Evolutionary conservation across 495 filamentous ascomycete species (phyloP), one percentile per base, ranked within the genome.

Genomic region (Aspergillus nidulans): DNA sequence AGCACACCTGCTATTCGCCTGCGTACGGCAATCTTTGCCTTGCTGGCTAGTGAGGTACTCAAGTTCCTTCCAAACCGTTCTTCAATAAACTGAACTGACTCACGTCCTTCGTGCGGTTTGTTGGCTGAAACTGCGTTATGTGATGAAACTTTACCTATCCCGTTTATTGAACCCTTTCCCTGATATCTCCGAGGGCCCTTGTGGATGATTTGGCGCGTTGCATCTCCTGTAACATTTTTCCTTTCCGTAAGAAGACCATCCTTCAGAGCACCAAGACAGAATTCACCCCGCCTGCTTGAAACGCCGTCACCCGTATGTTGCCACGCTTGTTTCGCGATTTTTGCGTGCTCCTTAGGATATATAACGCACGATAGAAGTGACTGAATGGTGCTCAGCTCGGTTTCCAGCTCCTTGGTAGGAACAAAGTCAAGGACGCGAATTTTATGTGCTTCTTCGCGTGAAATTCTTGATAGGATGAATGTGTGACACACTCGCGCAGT

Each of bases 231-330:
- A 4, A 53, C 46, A 47, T 63, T 39, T 43, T 62, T 66, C 30
- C 56, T 72, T 21, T 83, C 80, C 4, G 86, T 75, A 23, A 97
- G 74, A 23, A 84, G 71, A 1, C 86, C 85, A 53, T 92, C 85
- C 19, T 82, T 78, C 60, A 95, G 82, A 12, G 90, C 79, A 32
- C 74, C 69, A 45, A 88, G 82, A 66, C 90, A 96, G 66, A 92
- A 95, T 64, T 96, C 94, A 13, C 89, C 91, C 16, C 91, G 82
- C 39, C 94, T 87, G 69, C 91, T 95, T 2, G 91, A 96, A 21
- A 97, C 78, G 6, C 94, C 94, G 58, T 96, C 91, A n/a, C 94
- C 94, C 6, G 90, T 84, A 67, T 98, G 94, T 59, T 97, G 94
- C 94, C 94, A 98, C 63, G 92, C 96, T 58, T 86, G 79, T 64